These are phyloP conservation scores for Fusarium miscanthi DNA, from an alignment of 2,329 filamentous ascomycete genomes.

Conservation along the genomic window DNA sequence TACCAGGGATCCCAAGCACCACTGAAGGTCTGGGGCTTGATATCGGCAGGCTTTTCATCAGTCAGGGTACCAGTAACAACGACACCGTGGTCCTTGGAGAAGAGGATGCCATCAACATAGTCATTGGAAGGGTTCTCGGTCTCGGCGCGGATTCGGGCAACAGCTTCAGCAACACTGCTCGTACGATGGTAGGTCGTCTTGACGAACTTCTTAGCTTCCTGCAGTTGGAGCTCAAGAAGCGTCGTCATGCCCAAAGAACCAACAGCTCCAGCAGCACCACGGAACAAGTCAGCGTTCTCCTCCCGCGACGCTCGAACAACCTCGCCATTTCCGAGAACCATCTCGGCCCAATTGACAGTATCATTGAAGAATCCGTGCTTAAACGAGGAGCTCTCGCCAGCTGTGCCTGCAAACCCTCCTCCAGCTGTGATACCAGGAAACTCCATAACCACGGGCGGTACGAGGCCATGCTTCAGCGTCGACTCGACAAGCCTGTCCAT, in stretches of 20 bases:
- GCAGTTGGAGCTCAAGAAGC: slow-evolving; percentile 69
- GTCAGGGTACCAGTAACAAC: slow-evolving; percentile 70
- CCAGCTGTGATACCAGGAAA: slow-evolving; percentile 77
- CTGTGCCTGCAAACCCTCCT: slow-evolving; percentile 73
- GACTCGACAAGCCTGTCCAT: slow-evolving; percentile 73
- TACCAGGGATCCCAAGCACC: slow-evolving; percentile 78
- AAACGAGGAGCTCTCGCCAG: slow-evolving; percentile 76
- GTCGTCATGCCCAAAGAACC: slow-evolving; percentile 75
- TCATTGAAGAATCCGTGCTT: slow-evolving; percentile 74
- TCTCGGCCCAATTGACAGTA: slow-evolving; percentile 70
- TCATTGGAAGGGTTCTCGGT: slow-evolving; percentile 59
- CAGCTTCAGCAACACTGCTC: slow-evolving; percentile 52
- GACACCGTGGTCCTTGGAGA: slow-evolving; percentile 64
- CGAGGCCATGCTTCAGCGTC: slow-evolving; percentile 64
- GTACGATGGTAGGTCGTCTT: slow-evolving; percentile 66
- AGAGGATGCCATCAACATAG: slow-evolving; percentile 77
- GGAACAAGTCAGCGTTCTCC: slow-evolving; percentile 69
- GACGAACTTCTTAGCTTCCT: slow-evolving; percentile 66
- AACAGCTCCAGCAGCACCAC: slow-evolving; percentile 73
- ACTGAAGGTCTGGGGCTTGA: slow-evolving; percentile 63
- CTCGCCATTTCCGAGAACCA: slow-evolving; percentile 71
- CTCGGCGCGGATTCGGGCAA: slow-evolving; percentile 57
- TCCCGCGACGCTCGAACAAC: slow-evolving; percentile 64
- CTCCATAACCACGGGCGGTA: slow-evolving; percentile 76
- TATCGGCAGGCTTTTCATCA: slow-evolving; percentile 54